Base-by-base conservation (phyloP, 1,139 yeast species). In the Kodamaea ohmeri region DNA sequence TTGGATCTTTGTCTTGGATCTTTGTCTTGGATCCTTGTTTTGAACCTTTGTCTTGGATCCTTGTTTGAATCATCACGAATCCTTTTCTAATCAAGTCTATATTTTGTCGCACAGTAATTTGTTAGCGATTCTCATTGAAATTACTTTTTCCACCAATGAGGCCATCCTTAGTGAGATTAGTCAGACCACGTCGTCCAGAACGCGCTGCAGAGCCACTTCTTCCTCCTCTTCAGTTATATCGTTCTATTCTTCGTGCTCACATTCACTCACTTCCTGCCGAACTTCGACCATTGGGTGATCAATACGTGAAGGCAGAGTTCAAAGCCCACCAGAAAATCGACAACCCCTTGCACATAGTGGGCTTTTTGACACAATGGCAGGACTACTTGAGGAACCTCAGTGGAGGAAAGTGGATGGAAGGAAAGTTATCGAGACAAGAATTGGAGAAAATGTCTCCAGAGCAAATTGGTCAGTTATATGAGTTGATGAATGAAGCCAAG, bases 341-440 rank as follows among this genome's bases (percentile, higher is more conserved):
- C 50, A 89, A 92, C 58, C 97, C 98, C 1, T 70, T 89, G 26
- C 96, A 90, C 55, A 88, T 92, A 25, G 90, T 94, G 7, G 97
- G 97, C 9, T 92, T 92, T 53, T 71, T 92, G 46, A 79, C 95
- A 1, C 83, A 88, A 47, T 92, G 98, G 98, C 98, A 92, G 56
- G 90, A 87, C 51, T 92, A 92, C 53, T 73, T 87, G 42, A 76
- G 77, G 39, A 68, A 73, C 56, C 73, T 92, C 25, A 80, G 81
- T 33, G 85, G 87, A 12, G 94, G 86, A 2, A 68, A 72, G 30
- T 92, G 97, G 97, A 65, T 73, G 55, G 69, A 72, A 42, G 87
- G 83, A 6, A 78, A 78, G 52, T 64, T 92, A 53, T 80, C 83
- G 27, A 67, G 76, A 48, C 71, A 68, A 28, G 82, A 83, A 41